Conservation (phyloP, 768 basidiomycete species). For the Tylopilus plumbeoviolaceoides region DNA sequence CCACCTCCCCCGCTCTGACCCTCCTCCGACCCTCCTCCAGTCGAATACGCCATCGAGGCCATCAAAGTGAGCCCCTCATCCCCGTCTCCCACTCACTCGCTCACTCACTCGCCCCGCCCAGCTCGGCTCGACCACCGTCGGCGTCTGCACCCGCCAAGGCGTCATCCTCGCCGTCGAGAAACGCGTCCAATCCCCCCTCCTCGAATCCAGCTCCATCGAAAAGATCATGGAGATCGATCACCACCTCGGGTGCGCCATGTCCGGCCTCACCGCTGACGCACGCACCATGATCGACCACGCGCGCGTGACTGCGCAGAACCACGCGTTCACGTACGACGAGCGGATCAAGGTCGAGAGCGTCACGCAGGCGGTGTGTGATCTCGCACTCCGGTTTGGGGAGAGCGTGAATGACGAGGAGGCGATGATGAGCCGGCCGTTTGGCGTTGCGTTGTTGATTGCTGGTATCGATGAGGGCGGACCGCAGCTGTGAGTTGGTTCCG, state of each 20-base stretch:
- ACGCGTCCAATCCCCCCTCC: conserved; percentile 93
- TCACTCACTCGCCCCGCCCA: conserved; percentile 30
- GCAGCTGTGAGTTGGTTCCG: conserved; percentile 68
- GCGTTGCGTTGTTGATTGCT: conserved; percentile 96
- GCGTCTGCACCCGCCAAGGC: conserved; percentile 86
- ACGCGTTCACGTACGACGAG: conserved; percentile 96
- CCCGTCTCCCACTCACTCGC: neutral
- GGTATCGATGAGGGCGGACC: conserved; percentile 95
- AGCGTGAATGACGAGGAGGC: conserved; percentile 99
- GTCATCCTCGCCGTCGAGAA: conserved; percentile 96
- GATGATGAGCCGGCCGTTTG: conserved; percentile 99
- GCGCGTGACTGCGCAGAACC: conserved; percentile 92
- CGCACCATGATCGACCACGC: conserved; percentile 99
- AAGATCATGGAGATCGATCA: conserved; percentile 99
- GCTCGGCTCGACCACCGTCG: conserved; percentile 98
- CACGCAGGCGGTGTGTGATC: conserved; percentile 96
- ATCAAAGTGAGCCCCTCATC: conserved; percentile 70
- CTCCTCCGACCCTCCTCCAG: conserved; percentile 40
- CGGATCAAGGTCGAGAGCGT: conserved; percentile 95
- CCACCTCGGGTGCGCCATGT: conserved; percentile 98
- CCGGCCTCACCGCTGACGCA: conserved; percentile 93
- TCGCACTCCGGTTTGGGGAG: conserved; percentile 96
- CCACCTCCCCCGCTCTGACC: conserved; percentile 12
- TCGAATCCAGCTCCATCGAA: conserved; percentile 94
- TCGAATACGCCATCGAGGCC: conserved; percentile 99